These are phyloP conservation scores for Trichoderma simmonsii DNA, from an alignment of 2,329 filamentous ascomycete species.

Conservation along the genomic window DNA sequence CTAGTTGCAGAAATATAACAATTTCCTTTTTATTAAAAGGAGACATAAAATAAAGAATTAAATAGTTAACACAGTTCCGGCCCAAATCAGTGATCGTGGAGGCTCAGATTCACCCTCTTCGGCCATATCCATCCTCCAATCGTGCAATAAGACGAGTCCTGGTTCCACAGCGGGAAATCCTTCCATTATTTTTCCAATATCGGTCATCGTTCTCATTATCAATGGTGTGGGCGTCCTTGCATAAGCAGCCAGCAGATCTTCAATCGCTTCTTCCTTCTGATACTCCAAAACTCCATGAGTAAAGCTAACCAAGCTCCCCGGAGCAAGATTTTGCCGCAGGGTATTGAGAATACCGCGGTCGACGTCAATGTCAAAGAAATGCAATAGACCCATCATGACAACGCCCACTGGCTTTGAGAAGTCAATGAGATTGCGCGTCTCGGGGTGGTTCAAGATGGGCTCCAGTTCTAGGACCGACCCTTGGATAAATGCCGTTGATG, in stretches of 20 bases:
- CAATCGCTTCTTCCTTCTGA: background rate
- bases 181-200: background rate
- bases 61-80: background rate
- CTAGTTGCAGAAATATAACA: background rate
- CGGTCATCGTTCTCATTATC: background rate
- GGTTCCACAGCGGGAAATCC: background rate
- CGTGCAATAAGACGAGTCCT: background rate
- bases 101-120: slow-evolving; percentile 8
- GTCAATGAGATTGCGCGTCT: slow-evolving; percentile 9
- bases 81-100: background rate
- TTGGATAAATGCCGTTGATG: slow-evolving; percentile 2
- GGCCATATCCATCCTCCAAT: slow-evolving; percentile 10
- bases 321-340: background rate
- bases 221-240: background rate
- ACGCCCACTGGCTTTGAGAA: slow-evolving; percentile 11
- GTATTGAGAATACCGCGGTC: background rate
- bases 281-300: background rate
- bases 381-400: slow-evolving; percentile 7
- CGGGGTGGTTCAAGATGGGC: background rate
- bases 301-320: background rate
- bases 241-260: background rate
- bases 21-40: background rate
- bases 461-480: slow-evolving; percentile 1
- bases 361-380: background rate
- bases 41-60: background rate